Conservation (phyloP, 805 yeast genomes). For the Lipomyces japonicus region DNA sequence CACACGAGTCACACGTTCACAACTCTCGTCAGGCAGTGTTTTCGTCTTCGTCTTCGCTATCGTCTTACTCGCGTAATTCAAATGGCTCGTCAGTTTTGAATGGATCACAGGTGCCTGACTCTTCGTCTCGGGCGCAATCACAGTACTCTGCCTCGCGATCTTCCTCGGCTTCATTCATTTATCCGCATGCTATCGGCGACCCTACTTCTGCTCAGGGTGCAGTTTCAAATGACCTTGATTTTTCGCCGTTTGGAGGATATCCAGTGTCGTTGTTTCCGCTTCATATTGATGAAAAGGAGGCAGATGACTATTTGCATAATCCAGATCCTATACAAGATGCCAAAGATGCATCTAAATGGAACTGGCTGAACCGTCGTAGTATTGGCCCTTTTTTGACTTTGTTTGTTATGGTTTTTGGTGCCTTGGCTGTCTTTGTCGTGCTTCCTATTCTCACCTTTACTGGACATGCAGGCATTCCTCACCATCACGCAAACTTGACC, state of each 20-base stretch:
- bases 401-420: slow-evolving; percentile 55
- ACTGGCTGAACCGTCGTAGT: slow-evolving; percentile 40
- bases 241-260: slow-evolving; percentile 88
- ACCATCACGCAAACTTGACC: slow-evolving; percentile 15
- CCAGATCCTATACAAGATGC: slow-evolving; percentile 96
- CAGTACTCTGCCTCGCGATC: not conserved
- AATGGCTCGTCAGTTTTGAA: not conserved
- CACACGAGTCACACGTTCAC: slow-evolving; percentile 22
- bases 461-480: slow-evolving; percentile 41
- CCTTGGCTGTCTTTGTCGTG: slow-evolving; percentile 64
- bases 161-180: slow-evolving; percentile 12
- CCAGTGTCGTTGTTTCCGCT: slow-evolving; percentile 92
- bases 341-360: slow-evolving; percentile 53
- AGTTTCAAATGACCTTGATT: slow-evolving; percentile 38
- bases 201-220: slow-evolving; percentile 18
- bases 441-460: slow-evolving; percentile 82
- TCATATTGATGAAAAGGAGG: slow-evolving; percentile 86
- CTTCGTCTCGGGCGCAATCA: slow-evolving; percentile 9
- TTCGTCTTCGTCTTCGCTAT: slow-evolving; percentile 15
- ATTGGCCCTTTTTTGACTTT: slow-evolving; percentile 40
- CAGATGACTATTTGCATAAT: slow-evolving; percentile 91
- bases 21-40: slow-evolving; percentile 26
- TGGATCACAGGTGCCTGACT: slow-evolving; percentile 1
- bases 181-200: slow-evolving; percentile 23
- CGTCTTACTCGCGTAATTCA: slow-evolving; percentile 4